Conservation (phyloP, 768 basidiomycete genomes). For the Antrodiella citrinella region DNA sequence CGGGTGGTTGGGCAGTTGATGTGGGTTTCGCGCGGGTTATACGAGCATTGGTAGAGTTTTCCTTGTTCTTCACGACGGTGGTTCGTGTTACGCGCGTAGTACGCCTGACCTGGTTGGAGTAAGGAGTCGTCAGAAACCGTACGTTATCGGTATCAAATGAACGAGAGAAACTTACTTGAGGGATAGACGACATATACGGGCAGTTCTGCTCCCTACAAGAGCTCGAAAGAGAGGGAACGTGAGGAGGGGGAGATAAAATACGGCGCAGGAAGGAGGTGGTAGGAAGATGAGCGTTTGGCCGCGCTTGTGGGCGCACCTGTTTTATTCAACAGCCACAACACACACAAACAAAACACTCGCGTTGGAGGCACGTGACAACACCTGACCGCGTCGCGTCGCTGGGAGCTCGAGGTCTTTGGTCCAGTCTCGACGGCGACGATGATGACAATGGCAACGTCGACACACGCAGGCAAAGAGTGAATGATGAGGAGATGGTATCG, state of each 20-base stretch:
- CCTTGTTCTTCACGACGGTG: slow-evolving; percentile 49
- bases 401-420: no score
- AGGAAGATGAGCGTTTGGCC: slow-evolving; percentile 5
- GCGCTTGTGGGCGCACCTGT: slow-evolving; percentile 10
- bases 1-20: slow-evolving; percentile 32
- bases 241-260: slow-evolving; percentile 3
- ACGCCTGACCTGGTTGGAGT: slow-evolving; percentile 47
- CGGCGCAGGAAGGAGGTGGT: slow-evolving; percentile 4
- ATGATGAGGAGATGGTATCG: no score
- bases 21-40: slow-evolving; percentile 55
- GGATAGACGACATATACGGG: slow-evolving; percentile 31
- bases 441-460: no score
- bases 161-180: slow-evolving; percentile 31
- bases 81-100: slow-evolving; percentile 46
- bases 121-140: not conserved
- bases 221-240: slow-evolving; percentile 7
- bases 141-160: not conserved
- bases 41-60: slow-evolving; percentile 63
- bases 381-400: slow-evolving; percentile 1
- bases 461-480: no score
- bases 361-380: slow-evolving; percentile 17
- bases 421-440: no score
- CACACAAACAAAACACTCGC: slow-evolving; percentile 21
- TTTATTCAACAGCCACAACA: slow-evolving; percentile 26
- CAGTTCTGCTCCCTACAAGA: slow-evolving; percentile 7